A percentile compares a stretch with the other conserved stretches of the same genome.
These are phyloP conservation scores for Kodamaea suecica DNA, from an alignment of 1,139 yeast species.

Conservation along the genomic window DNA sequence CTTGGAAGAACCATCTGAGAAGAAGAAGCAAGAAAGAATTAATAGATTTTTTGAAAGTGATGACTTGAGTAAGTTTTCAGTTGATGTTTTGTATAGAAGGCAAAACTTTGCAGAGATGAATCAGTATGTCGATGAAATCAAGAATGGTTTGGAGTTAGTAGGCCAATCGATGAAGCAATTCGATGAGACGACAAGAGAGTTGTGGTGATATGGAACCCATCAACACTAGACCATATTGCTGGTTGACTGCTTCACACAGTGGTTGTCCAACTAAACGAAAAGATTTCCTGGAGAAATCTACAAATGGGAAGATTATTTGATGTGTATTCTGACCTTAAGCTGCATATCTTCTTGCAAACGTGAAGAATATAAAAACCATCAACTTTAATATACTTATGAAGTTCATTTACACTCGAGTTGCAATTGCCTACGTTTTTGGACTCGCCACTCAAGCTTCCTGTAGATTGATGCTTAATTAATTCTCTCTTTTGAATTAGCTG, in stretches of 20 bases:
- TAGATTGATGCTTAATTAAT: no score
- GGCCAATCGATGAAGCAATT: constrained; percentile 42
- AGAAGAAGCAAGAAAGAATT: constrained; percentile 14
- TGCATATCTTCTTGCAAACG: no score
- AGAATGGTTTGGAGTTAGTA: constrained; percentile 30
- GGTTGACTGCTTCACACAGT: not conserved
- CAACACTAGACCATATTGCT: no score
- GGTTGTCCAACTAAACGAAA: not conserved
- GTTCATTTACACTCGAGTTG: no score
- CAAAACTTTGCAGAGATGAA: constrained; percentile 41
- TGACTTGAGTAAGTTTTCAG: constrained; percentile 12
- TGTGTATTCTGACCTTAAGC: not conserved
- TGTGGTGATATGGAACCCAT: constrained; percentile 29
- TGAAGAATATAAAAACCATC: no score
- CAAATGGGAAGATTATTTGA: not conserved
- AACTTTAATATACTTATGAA: no score
- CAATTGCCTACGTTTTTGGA: no score
- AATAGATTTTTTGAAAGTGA: constrained; percentile 20
- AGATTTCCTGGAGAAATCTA: not conserved
- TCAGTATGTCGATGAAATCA: constrained; percentile 36
- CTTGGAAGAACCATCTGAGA: not conserved
- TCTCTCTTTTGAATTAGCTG: no score
- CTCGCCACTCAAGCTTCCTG: no score
- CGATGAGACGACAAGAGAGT: constrained; percentile 36
- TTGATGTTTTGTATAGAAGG: constrained; percentile 20